Percentiles rank a stretch among this genome's conserved stretches.
Conservation (phyloP, 345 rosid genomes). For the Anacardium occidentale region DNA sequence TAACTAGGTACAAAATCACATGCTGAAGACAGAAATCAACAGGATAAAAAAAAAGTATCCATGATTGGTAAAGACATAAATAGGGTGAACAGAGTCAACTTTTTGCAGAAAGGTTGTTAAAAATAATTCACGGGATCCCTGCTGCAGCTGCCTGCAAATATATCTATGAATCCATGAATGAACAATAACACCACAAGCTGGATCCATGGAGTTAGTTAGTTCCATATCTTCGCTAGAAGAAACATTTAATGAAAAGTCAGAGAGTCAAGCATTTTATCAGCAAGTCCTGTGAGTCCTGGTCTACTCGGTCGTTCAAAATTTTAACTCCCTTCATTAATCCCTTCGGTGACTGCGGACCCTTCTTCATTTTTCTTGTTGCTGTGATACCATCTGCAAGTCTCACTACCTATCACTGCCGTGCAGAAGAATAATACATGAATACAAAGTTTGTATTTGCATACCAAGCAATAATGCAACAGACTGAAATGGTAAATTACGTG, state of each 20-base stretch:
- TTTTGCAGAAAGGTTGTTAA: conserved; percentile 24
- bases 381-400: conserved; percentile 8
- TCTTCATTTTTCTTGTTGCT: conserved; percentile 19
- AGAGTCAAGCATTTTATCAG: conserved; percentile 54
- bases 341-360: conserved; percentile 67
- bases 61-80: background rate
- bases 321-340: conserved; percentile 40
- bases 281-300: conserved; percentile 26
- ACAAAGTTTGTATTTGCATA: too few species aligned
- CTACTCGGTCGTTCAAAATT: conserved; percentile 50
- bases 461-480: too few species aligned
- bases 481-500: too few species aligned
- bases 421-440: too few species aligned
- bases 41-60: background rate
- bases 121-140: conserved; percentile 35
- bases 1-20: background rate
- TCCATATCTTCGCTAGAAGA: background rate
- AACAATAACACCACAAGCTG: background rate
- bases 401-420: too few species aligned
- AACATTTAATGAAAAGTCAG: conserved; percentile 42
- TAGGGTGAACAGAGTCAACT: conserved; percentile 24
- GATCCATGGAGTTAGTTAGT: background rate
- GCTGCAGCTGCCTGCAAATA: conserved; percentile 15
- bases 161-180: background rate
- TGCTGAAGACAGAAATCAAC: background rate